These are phyloP conservation scores for Rosellinia necatrix DNA, from an alignment of 2,329 filamentous ascomycete species.

Conservation along the genomic window DNA sequence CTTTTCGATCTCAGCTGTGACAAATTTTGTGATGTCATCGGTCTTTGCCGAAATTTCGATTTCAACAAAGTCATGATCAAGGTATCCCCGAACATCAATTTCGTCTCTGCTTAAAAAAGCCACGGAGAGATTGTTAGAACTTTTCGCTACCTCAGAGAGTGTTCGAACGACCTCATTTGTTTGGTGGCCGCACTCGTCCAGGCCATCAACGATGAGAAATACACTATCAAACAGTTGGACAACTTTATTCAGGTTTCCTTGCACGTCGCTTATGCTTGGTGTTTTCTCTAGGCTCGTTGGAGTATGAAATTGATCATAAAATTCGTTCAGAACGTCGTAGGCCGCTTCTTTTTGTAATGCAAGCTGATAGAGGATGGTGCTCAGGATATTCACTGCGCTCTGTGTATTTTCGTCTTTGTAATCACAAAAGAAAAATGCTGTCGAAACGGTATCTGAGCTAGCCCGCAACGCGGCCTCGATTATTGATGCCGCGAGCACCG, in stretches of 20 bases:
- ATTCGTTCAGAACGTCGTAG: constrained; percentile 28
- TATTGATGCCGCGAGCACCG: constrained; percentile 33
- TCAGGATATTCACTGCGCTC: constrained; percentile 32
- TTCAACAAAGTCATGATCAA: constrained; percentile 25
- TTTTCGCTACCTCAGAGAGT: constrained; percentile 9
- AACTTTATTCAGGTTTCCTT: constrained; percentile 10
- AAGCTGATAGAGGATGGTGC: constrained; percentile 37
- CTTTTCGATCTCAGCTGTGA: constrained; percentile 28
- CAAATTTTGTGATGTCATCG: constrained; percentile 31
- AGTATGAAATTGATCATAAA: constrained; percentile 27
- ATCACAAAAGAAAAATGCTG: constrained; percentile 42
- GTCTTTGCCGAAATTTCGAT: constrained; percentile 26
- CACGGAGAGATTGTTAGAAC: constrained; percentile 23
- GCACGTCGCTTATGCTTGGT: constrained; percentile 7
- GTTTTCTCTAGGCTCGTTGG: neutral
- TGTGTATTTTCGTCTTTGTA: constrained; percentile 34
- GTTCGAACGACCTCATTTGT: constrained; percentile 14
- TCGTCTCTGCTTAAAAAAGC: constrained; percentile 29
- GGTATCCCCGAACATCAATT: too few species aligned
- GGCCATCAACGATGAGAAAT: constrained; percentile 27
- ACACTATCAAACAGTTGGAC: constrained; percentile 17
- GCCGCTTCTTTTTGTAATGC: constrained; percentile 37
- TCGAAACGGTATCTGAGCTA: constrained; percentile 17
- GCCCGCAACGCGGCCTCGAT: constrained; percentile 28
- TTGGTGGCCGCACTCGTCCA: constrained; percentile 29